Evolutionary conservation across 352 stramenopile species (phyloP), one percentile per base, ranked within the genome.

Genomic region (Globisporangium nunn): DNA sequence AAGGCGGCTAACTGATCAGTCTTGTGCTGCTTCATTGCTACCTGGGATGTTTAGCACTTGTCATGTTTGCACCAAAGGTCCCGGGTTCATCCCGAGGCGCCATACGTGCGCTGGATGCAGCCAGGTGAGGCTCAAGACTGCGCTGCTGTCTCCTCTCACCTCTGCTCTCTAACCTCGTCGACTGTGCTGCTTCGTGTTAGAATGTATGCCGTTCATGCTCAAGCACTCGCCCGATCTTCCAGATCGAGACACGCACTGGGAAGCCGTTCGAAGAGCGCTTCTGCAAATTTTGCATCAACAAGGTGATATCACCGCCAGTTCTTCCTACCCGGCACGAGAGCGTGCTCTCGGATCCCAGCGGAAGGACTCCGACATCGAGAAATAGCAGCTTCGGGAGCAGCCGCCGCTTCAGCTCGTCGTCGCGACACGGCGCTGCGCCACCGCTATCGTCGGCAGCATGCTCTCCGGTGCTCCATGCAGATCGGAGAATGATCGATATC

Each of bases 41-140:
- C 33, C 30, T n/a, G n/a, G n/a, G n/a, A n/a, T n/a, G n/a, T n/a
- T n/a, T n/a, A n/a, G 39, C 69, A 75, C 47, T 35, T 62, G 18
- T 40, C 40, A 40, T 28, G 37, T 18, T 8, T 54, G 17, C 40
- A 6, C 29, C 37, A 56, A 56, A 35, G 45, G 29, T 23, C 33
- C 29, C 23, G 29, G 58, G 44, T 31, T 3, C 28, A 56, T 7
- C 44, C 41, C 0, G 18, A 43, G 12, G n/a, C n/a, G n/a, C n/a
- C 28, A 8, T 5, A 33, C 29, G n/a, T 76, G 71, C 44, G 52
- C 59, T 44, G 68, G 56, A 6, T 76, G 68, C 35, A 60, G 63
- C 18, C 52, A 80, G 63, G 73, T 44, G 29, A 56, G 67, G 10
- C 77, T 68, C 59, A 71, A 68, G 54, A 49, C 61, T n/a, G n/a